A percentile compares a stretch with the other conserved stretches of the same genome.
phyloP scores from a whole-genome alignment of 2,329 filamentous ascomycete species.

The Hypoxylon sp. region DNA sequence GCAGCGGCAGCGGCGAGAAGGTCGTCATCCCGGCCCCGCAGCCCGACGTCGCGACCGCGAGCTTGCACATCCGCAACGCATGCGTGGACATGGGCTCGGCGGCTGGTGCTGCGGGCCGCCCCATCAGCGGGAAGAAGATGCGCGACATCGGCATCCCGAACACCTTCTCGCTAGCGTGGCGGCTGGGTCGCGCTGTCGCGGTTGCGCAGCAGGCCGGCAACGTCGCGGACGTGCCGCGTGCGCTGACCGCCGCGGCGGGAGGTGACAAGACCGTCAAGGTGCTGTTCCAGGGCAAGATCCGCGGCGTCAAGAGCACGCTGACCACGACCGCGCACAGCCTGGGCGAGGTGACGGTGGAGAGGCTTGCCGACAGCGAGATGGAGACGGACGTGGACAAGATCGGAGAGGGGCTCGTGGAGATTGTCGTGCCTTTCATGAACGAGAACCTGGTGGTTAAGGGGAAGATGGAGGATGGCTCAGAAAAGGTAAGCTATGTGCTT shows the following conservation, averaged over 20 bases:
- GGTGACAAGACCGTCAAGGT: slow-evolving; percentile 63
- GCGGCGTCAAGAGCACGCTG: slow-evolving; percentile 63
- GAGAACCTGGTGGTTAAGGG: slow-evolving; percentile 71
- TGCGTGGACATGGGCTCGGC: slow-evolving; percentile 60
- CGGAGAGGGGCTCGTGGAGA: slow-evolving; percentile 53
- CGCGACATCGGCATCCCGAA: slow-evolving; percentile 59
- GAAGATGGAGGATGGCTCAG: slow-evolving; percentile 49
- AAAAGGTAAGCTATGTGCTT: slow-evolving; percentile 38
- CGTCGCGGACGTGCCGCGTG: slow-evolving; percentile 59
- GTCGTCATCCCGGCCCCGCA: slow-evolving; percentile 11
- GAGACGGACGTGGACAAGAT: slow-evolving; percentile 32
- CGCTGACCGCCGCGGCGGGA: slow-evolving; percentile 67
- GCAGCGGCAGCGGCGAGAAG: slow-evolving; percentile 7
- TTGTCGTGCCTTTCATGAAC: slow-evolving; percentile 77
- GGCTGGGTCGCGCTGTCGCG: slow-evolving; percentile 69
- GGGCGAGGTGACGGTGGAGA: slow-evolving; percentile 66
- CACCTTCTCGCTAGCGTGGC: slow-evolving; percentile 63
- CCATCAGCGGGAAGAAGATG: slow-evolving; percentile 59
- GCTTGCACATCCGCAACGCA: slow-evolving; percentile 1
- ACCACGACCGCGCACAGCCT: slow-evolving; percentile 67
- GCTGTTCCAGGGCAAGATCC: slow-evolving; percentile 70
- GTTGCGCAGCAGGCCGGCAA: slow-evolving; percentile 51
- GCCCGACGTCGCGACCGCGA: slow-evolving; percentile 7
- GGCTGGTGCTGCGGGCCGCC: slow-evolving; percentile 59
- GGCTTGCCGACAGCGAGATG: slow-evolving; percentile 7